Conservation (phyloP, 164 flowering plant genomes). For the Platanus orientalis region DNA sequence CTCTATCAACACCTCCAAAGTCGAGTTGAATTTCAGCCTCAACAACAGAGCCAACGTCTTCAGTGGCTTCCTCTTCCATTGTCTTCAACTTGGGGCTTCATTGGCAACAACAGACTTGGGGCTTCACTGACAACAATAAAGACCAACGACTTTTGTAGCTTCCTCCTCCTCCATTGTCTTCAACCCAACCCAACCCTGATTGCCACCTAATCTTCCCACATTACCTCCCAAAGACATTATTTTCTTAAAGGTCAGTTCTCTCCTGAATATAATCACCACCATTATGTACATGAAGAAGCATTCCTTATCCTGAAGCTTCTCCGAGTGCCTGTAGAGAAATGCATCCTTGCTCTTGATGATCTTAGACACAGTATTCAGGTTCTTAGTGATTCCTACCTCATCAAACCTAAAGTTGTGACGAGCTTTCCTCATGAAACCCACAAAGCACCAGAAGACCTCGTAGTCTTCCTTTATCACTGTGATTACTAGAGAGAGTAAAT, state of each 20-base stretch:
- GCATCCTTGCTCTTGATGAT: conserved; percentile 81
- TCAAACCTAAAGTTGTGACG: conserved; percentile 91
- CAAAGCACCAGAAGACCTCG: no score
- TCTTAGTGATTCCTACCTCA: conserved; percentile 81
- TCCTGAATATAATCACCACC: conserved; percentile 95
- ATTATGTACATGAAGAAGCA: conserved; percentile 93
- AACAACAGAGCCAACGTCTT: no score
- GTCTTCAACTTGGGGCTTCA: no score
- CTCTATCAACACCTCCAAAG: no score
- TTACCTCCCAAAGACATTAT: conserved; percentile 93
- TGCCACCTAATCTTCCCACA: conserved; percentile 98
- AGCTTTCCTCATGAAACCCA: conserved; percentile 89
- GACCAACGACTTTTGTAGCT: no score
- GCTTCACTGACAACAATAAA: no score
- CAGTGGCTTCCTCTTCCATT: no score
- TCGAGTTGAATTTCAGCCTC: no score
- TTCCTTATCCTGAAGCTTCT: conserved; percentile 81
- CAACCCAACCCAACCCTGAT: conserved; percentile 77
- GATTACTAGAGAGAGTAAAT: conserved; percentile 88
- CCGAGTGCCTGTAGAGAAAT: conserved; percentile 78
- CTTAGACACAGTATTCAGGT: no score
- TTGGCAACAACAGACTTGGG: no score
- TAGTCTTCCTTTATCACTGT: no score
- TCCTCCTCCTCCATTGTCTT: conserved; percentile 82
- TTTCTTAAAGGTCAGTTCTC: conserved; percentile 82